Percentiles rank a stretch among this genome's conserved stretches.
Evolutionary conservation across 2,329 filamentous ascomycete genomes (phyloP).

Genomic region (Colletotrichum falcatum): DNA sequence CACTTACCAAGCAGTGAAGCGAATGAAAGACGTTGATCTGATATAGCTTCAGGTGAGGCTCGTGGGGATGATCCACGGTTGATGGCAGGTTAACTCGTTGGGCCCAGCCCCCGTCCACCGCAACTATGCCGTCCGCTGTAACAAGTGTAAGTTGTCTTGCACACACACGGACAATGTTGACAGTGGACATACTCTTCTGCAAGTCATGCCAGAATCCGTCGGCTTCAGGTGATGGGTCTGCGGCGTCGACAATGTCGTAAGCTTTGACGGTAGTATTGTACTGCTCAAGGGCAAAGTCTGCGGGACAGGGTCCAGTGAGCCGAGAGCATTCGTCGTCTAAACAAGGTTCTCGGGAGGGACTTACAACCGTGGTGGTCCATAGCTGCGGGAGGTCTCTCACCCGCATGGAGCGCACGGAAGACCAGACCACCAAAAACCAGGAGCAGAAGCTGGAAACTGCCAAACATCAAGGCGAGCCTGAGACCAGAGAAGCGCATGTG

Average conservation of each 20-base stretch:
- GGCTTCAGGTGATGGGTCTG: neutral
- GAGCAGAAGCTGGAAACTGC: neutral
- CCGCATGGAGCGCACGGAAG: neutral
- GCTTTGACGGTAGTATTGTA: neutral
- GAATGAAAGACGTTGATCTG: slow-evolving; percentile 25
- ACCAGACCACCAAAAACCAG: neutral
- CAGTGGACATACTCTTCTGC: neutral
- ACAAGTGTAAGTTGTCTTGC: neutral
- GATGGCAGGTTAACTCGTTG: neutral
- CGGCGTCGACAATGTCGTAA: neutral
- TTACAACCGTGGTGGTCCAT: neutral
- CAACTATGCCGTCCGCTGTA: slow-evolving; percentile 4
- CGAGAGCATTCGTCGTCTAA: neutral
- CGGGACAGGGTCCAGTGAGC: neutral
- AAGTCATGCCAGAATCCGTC: neutral
- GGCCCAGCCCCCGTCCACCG: neutral
- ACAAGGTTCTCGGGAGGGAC: neutral
- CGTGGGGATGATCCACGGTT: slow-evolving; percentile 5
- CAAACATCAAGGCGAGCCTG: neutral
- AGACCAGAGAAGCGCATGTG: neutral
- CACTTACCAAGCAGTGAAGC: slow-evolving; percentile 23
- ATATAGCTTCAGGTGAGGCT: neutral
- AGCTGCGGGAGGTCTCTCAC: neutral
- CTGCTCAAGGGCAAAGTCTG: neutral
- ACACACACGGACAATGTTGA: neutral